Evolutionary conservation across 2,329 filamentous ascomycete species (phyloP), one percentile per base, ranked within the genome.

Genomic region (Pseudogymnoascus sp.): DNA sequence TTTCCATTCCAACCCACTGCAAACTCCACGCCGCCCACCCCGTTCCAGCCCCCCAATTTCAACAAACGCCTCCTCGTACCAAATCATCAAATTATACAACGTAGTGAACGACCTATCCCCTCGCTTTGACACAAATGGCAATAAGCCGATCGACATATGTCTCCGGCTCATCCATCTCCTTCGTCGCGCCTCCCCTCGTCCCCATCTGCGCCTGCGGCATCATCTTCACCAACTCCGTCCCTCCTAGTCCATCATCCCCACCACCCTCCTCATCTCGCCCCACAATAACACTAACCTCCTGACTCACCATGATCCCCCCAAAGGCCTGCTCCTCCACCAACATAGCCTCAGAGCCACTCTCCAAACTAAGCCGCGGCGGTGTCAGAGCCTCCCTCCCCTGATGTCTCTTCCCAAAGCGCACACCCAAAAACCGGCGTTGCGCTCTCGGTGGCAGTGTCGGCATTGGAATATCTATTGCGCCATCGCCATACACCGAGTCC

Each of bases 301-400:
- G 82, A 24, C 82, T 83, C 6, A 87, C 81, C 76, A 86, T 81
- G 70, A 87, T 87, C 21, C 84, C 83, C 6, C 83, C 82, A 60
- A 79, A 77, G 7, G 71, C 68, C 6, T 21, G 64, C 14, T 63
- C 50, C n/a, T 67, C 65, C 5, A 67, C 61, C 6, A 68, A 47
- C 26, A 64, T 63, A 35, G 67, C 64, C 35, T 69, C 68, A 1
- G 65, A 65, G n/a, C 47, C 59, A 37, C 38, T 66, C 61, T 69
- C 64, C 26, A 59, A 37, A 59, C 26, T 56, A 56, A 19, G 50
- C 29, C 50, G 29, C 6, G 50, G 50, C 3, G 50, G 50, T 16
- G 50, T 19, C 16, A 56, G 50, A 10, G 50, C 29, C n/a, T 35
- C 50, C 16, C 50, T 56, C 29, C 33, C 10, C 16, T 33, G n/a